These are phyloP conservation scores for Mycogone perniciosa DNA, from an alignment of 2,329 filamentous ascomycete species.

Conservation along the genomic window DNA sequence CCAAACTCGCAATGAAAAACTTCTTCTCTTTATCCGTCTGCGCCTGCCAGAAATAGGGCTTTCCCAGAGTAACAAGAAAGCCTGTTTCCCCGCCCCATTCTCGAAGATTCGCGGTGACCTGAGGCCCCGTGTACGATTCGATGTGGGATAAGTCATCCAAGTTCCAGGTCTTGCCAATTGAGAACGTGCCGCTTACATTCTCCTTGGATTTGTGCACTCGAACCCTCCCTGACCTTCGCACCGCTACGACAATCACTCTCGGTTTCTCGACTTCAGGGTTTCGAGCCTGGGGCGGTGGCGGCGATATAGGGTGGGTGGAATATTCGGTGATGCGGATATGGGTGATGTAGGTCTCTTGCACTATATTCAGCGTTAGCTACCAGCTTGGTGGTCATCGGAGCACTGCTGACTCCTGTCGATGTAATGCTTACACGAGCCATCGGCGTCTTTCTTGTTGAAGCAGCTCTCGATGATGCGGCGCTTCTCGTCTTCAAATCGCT, in stretches of 20 bases:
- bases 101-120: conserved; percentile 52
- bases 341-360: conserved; percentile 87
- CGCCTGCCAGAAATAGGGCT: conserved; percentile 96
- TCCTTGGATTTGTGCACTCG: conserved; percentile 96
- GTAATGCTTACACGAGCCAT: conserved; percentile 69
- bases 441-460: conserved; percentile 82
- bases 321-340: conserved; percentile 91
- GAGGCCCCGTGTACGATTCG: conserved; percentile 67
- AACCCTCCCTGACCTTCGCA: conserved; percentile 85
- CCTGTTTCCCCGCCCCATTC: conserved; percentile 78
- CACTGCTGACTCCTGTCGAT: not conserved
- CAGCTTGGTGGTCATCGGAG: not conserved
- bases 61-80: conserved; percentile 82
- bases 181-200: conserved; percentile 89
- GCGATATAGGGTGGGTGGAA: conserved; percentile 71
- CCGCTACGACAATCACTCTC: conserved; percentile 86
- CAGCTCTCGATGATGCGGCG: conserved; percentile 89
- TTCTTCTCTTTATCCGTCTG: conserved; percentile 94
- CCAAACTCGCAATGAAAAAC: conserved; percentile 92
- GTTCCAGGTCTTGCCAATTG: conserved; percentile 97
- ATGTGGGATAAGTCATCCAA: conserved; percentile 82
- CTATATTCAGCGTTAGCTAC: conserved; percentile 20
- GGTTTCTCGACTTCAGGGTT: conserved; percentile 72
- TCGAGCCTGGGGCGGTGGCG: conserved; percentile 72
- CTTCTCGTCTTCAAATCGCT: conserved; percentile 96